These are phyloP conservation scores for Aspergillus sojae DNA, from an alignment of 2,329 filamentous ascomycete genomes.

Conservation along the genomic window DNA sequence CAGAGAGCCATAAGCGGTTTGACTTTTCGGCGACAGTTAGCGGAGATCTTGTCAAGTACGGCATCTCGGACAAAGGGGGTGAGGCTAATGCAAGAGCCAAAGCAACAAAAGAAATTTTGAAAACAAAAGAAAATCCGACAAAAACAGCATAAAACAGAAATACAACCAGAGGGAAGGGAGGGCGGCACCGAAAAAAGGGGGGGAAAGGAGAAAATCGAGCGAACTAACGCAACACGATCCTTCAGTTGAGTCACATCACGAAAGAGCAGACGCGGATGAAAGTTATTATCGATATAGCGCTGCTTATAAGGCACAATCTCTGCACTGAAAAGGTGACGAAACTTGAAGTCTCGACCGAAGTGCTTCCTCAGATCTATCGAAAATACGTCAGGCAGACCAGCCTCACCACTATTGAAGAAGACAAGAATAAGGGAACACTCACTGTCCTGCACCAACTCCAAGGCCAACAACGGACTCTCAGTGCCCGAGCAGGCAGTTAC, in stretches of 20 bases:
- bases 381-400: neutral
- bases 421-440: conserved; percentile 18
- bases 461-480: conserved; percentile 70
- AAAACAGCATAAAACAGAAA: neutral
- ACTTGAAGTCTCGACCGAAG: conserved; percentile 41
- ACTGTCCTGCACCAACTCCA: conserved; percentile 59
- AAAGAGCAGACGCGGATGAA: conserved; percentile 56
- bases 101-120: neutral
- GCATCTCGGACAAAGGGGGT: neutral
- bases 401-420: neutral
- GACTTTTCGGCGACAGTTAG: conserved; percentile 42
- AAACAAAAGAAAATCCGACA: conserved; percentile 6
- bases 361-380: conserved; percentile 37
- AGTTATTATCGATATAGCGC: conserved; percentile 65
- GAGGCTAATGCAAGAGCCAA: neutral
- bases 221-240: conserved; percentile 50
- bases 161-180: neutral
- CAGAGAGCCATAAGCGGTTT: conserved; percentile 67
- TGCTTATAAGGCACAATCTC: conserved; percentile 68
- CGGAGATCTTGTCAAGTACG: conserved; percentile 1
- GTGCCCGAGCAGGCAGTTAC: conserved; percentile 80
- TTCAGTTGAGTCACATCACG: conserved; percentile 62
- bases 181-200: neutral
- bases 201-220: neutral
- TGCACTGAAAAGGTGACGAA: conserved; percentile 62